Base-by-base conservation (phyloP, 371 early-diverging fungal genomes). In the Entomophthora muscae region DNA sequence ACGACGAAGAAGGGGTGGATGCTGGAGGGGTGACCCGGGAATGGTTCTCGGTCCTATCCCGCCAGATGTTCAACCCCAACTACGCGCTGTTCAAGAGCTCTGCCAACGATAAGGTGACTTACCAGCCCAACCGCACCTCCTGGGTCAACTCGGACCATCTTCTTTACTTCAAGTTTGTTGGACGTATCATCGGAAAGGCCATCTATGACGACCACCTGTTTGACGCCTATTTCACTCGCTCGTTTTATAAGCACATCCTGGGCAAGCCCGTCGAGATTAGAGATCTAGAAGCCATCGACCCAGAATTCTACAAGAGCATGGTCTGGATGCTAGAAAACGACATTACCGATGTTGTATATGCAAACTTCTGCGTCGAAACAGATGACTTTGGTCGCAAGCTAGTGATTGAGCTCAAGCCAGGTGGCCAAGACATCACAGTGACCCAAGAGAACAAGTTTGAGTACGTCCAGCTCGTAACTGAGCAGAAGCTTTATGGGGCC, bases 21-120 rank as follows among this genome's bases (percentile, higher is more conserved):
- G 96, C 90, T 28, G 99, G 99, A 32, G 99, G 99, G 59, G 89
- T 99, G 21, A 91, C 95, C 1, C 84, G 98, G 65, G 99, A 99
- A 75, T 99, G 98, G 98, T 97, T 93, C 82, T 86, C 88, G 59
- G 95, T 89, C 7, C 79, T 99, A 2, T 88, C 97, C 5, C 79
- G 93, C 58, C 94, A 96, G 70, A 97, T 98, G 93, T 94, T 98
- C 76, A 93, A 99, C 73, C 98, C 98, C 10, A 88, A 97, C 73
- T 96, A 97, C 70, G 98, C 97, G 3, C 77, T 99, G 56, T 99
- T 99, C 79, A 86, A 83, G 68, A 89, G 92, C 2, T 91, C 97
- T 2, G 95, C 98, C 0, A 90, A 87, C 0, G 97, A 98, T 67
- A 88, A 89, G 62, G 79, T 95, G 21, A 95, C 97, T 0, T 95